These are phyloP conservation scores for Bretschneidera sinensis DNA, from an alignment of 345 rosid genomes.

Conservation along the genomic window DNA sequence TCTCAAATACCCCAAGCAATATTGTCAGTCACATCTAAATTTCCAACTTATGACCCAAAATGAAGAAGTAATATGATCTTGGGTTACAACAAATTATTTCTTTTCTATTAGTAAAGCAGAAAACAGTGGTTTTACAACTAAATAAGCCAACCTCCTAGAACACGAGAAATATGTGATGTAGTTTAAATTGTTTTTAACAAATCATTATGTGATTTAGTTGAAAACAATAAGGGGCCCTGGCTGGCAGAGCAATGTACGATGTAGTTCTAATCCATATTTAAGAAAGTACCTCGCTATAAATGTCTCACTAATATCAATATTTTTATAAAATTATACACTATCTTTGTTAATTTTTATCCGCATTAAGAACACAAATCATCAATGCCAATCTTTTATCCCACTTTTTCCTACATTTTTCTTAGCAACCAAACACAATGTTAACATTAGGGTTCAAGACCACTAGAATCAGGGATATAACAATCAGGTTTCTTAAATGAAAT, in stretches of 20 bases:
- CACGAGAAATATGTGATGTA: neutral
- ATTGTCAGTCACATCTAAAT: too few species aligned
- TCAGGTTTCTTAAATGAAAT: too few species aligned
- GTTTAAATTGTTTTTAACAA: neutral
- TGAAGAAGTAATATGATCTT: too few species aligned
- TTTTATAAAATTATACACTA: neutral
- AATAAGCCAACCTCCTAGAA: neutral
- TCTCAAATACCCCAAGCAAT: too few species aligned
- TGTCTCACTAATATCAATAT: neutral
- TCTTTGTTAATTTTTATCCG: neutral
- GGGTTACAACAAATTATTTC: too few species aligned
- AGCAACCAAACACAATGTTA: neutral
- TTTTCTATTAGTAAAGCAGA: too few species aligned
- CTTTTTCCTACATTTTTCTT: neutral
- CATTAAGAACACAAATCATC: neutral
- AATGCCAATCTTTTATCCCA: neutral
- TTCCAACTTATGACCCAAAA: too few species aligned
- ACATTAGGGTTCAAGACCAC: neutral
- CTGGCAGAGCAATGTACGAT: too few species aligned
- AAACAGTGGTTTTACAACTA: too few species aligned
- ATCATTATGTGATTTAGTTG: neutral
- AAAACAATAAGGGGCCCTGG: too few species aligned
- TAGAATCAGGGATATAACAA: neutral
- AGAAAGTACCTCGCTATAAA: neutral
- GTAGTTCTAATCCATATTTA: too few species aligned